phyloP scores from a whole-genome alignment of 495 filamentous ascomycete genomes.

The Trypethelium eluteriae region DNA sequence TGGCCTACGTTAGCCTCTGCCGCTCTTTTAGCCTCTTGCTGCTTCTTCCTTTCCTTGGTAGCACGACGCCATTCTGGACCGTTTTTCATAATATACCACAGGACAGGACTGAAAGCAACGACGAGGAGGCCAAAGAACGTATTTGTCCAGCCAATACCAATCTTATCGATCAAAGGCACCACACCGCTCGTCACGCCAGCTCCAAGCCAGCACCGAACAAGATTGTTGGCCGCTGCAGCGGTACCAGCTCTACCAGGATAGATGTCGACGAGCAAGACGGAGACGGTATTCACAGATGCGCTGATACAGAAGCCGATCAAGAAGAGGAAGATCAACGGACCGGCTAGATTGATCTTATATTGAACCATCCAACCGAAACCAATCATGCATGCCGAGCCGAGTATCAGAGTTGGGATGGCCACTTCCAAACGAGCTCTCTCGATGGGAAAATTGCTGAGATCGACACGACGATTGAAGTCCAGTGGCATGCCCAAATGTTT shows the following conservation, averaged over 20 bases:
- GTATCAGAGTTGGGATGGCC: conserved; percentile 33
- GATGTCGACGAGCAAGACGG: conserved; percentile 60
- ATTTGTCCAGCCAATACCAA: conserved; percentile 64
- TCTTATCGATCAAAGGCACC: conserved; percentile 54
- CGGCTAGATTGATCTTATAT: conserved; percentile 32
- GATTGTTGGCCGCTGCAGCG: conserved; percentile 63
- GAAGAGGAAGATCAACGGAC: conserved; percentile 39
- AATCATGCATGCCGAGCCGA: conserved; percentile 34
- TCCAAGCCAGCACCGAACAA: conserved; percentile 59
- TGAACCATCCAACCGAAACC: conserved; percentile 43
- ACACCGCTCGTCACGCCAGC: conserved; percentile 59
- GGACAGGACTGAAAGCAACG: conserved; percentile 44
- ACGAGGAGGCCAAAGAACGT: conserved; percentile 55
- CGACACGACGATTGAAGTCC: conserved; percentile 19
- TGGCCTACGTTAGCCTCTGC: background rate
- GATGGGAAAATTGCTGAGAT: conserved; percentile 41
- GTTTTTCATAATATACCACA: conserved; percentile 41
- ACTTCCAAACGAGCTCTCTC: conserved; percentile 39
- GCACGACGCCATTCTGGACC: conserved; percentile 42
- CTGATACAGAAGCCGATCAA: conserved; percentile 28
- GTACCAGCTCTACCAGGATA: conserved; percentile 55
- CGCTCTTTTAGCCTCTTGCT: background rate
- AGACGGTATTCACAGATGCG: conserved; percentile 41
- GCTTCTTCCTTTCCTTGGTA: conserved; percentile 1
- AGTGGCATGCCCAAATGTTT: background rate